Evolutionary conservation across 306 rosid genomes (phyloP), one percentile per base, ranked within the genome.

Genomic region (Dicorynia guianensis): DNA sequence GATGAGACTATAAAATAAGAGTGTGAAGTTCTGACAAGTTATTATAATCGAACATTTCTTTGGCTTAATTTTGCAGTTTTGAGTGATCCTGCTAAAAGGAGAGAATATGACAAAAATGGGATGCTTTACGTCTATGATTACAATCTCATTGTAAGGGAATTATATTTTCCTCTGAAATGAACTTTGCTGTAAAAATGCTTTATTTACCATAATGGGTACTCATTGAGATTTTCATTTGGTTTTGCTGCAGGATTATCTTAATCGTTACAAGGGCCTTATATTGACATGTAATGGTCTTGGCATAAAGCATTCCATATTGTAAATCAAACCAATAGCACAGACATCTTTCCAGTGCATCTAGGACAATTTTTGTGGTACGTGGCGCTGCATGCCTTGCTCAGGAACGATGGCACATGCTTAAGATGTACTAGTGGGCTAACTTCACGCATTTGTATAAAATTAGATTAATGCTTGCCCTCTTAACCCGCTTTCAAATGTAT

Each of bases 241-340:
- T 84, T 68, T 44, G 55, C 35, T 76, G 79, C 89, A 96, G 99
- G 99, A 96, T 78, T 92, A 96, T 84, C 97, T 96, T 44, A 82
- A 93, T 81, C 93, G 98, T 49, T 84, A 92, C 88, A 96, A 92
- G 84, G 97, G 99, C 61, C 99, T 96, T 59, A 89, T 96, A 86
- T 84, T 96, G 90, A 96, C 99, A 2, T 96, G 99, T 80, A 96
- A 93, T 74, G 99, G 99, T 72, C 96, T 96, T 20, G 99, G 99
- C 78, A 73, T 96, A 47, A 90, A 85, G 84, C 98, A 89, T 70
- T 88, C 97, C 10, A 86, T 86, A 30, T 90, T 88, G 97, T 96
- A 83, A 83, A 78, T 54, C 69, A 58, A 63, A 72, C 17, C 40
- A 39, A 53, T 52, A 40, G 72, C 67, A 25, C 47, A 14, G 52